Conservation (phyloP, 2,329 filamentous ascomycete genomes). For the Pleomassaria siparia region DNA sequence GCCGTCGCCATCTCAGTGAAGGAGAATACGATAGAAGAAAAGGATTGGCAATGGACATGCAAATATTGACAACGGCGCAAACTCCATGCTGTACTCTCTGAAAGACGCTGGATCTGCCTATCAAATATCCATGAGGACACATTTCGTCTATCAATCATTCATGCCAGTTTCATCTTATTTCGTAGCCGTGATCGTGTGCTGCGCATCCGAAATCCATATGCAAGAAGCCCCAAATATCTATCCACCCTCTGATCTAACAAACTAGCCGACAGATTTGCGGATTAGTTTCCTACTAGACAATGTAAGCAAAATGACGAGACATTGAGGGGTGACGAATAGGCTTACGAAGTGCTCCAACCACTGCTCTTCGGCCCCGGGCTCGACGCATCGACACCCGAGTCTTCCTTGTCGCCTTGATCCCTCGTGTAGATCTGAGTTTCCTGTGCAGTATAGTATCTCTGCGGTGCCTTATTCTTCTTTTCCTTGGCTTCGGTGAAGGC, state of each 20-base stretch:
- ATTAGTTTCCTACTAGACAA: slow-evolving; percentile 13
- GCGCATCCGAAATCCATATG: neutral
- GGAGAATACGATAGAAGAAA: no score
- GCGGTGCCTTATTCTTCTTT: neutral
- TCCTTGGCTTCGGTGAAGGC: no score
- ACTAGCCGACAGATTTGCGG: slow-evolving; percentile 10
- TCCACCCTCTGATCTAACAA: neutral
- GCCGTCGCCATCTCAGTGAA: no score
- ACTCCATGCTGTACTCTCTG: no score
- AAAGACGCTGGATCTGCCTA: neutral
- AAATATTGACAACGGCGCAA: no score
- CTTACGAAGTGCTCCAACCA: slow-evolving; percentile 26
- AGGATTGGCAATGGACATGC: no score
- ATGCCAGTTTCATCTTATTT: neutral
- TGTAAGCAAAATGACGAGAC: slow-evolving; percentile 2
- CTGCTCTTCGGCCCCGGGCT: slow-evolving; percentile 16
- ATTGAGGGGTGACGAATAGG: neutral
- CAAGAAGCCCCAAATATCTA: neutral
- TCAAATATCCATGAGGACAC: neutral
- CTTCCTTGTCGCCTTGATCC: neutral
- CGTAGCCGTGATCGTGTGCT: neutral
- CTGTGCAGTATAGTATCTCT: slow-evolving; percentile 19
- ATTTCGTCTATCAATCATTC: neutral
- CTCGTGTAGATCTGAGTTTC: neutral
- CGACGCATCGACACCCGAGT: slow-evolving; percentile 3